Evolutionary conservation across 352 stramenopile genomes (phyloP), one percentile per base, ranked within the genome.

Genomic region (Globisporangium camurandrum): DNA sequence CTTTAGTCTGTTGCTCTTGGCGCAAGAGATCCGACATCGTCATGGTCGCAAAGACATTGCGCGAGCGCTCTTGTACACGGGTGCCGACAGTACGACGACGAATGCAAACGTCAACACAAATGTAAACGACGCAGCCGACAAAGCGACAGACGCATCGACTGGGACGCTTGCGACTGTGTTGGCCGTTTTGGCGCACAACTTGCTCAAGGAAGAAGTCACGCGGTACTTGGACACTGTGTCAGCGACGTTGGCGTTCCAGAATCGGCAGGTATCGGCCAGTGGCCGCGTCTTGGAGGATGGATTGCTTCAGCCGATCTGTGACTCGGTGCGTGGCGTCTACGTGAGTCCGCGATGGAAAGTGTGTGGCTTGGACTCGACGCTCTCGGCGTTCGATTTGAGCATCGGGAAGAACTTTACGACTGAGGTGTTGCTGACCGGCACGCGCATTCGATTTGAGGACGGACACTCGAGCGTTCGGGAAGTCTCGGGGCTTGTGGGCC

Each of bases 361-460:
- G 6, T 92, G 83, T 59, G 65, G 76, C 19, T 79, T 75, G 36
- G 72, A 89, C 39, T 86, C 83, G 46, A 92, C 80, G 24, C 48
- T 92, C 8, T 79, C 80, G 19, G 75, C 80, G 1, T 86, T 94
- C 45, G 83, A 94, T 46, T 62, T 94, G 22, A 76, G 59, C 50
- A 82, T 94, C 31, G 83, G 83, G 36, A 94, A 94, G 60, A 85
- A 84, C 54, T 92, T 89, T 27, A 75, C 68, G 0, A 90, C 82
- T 12, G 83, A 94, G 56, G 68, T 94, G 28, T 51, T 90, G 36
- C 78, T 94, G 46, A 73, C 68, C 7, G 83, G 80, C n/a, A 85
- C 83, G 12, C 71, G 70, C 14, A 85, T 94, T 56, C 62, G 81
- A 24, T 76, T 87, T 49, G 75, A 87, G 54, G 76, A 77, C 22